Evolutionary conservation across 2,329 filamentous ascomycete genomes (phyloP).

Genomic region (Xylaria sp.): DNA sequence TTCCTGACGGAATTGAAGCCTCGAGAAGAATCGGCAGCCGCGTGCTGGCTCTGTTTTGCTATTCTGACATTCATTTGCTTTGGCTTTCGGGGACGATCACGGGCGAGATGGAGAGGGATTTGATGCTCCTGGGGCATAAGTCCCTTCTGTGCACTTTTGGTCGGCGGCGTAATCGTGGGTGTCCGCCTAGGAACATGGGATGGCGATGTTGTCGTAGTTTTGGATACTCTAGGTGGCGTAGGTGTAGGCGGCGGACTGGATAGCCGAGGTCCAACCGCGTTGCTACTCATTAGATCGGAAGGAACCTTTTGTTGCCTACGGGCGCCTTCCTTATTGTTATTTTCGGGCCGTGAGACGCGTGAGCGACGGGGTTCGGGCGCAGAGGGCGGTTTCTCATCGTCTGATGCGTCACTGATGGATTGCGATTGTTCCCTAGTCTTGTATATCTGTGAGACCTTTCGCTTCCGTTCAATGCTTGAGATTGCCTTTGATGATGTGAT

Average conservation of each 20-base stretch:
- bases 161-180: constrained; percentile 1
- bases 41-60: constrained; percentile 26
- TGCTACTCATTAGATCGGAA: constrained; percentile 34
- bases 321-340: constrained; percentile 24
- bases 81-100: constrained; percentile 22
- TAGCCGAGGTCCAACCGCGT: constrained; percentile 29
- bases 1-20: constrained; percentile 28
- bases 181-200: constrained; percentile 3
- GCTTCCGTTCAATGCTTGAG: constrained; percentile 36
- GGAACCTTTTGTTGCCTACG: constrained; percentile 23
- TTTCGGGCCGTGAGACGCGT: constrained; percentile 30
- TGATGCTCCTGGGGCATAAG: constrained; percentile 29
- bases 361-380: constrained; percentile 32
- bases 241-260: constrained; percentile 43
- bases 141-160: constrained; percentile 17
- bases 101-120: constrained; percentile 40
- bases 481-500: constrained; percentile 18
- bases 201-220: neutral
- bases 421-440: constrained; percentile 33
- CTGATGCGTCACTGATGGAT: constrained; percentile 19
- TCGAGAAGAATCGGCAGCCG: constrained; percentile 6
- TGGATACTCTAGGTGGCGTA: constrained; percentile 27
- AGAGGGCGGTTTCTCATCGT: constrained; percentile 24
- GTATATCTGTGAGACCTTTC: constrained; percentile 41
- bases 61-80: constrained; percentile 20